These are phyloP conservation scores for Starmerella roubikii DNA, from an alignment of 805 yeast genomes.

Conservation along the genomic window DNA sequence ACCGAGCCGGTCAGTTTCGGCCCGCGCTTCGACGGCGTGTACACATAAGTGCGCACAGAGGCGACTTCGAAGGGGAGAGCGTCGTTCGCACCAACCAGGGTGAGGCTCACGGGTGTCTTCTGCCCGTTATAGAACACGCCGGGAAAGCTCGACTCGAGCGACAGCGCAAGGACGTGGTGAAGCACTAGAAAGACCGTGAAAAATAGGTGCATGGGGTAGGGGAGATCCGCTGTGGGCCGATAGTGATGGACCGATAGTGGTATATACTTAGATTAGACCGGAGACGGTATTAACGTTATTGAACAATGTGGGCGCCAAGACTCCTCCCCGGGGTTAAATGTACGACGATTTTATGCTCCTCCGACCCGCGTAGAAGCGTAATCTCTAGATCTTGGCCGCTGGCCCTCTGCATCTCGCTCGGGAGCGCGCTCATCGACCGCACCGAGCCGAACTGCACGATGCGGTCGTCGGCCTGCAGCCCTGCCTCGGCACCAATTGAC, in stretches of 20 bases:
- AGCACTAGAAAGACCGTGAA: background rate
- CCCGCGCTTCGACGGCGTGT: slow-evolving; percentile 13
- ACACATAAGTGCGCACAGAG: slow-evolving; percentile 12
- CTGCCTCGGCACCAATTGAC: slow-evolving; percentile 48
- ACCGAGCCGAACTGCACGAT: slow-evolving; percentile 42
- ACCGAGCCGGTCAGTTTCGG: slow-evolving; percentile 11
- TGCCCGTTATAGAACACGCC: slow-evolving; percentile 7
- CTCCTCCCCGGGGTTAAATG: slow-evolving; percentile 3
- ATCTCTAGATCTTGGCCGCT: background rate
- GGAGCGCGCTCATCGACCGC: slow-evolving; percentile 42
- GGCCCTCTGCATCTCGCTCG: slow-evolving; percentile 23
- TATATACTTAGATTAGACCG: no score
- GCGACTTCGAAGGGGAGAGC: slow-evolving; percentile 3
- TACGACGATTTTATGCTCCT: background rate
- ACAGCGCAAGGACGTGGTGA: background rate
- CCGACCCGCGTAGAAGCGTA: slow-evolving; percentile 2
- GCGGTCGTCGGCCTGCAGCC: slow-evolving; percentile 42
- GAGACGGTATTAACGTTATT: no score
- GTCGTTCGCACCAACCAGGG: slow-evolving; percentile 2
- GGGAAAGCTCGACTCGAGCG: background rate
- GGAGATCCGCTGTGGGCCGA: no score
- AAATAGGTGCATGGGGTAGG: background rate
- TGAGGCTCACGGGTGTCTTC: slow-evolving; percentile 1
- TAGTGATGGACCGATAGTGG: no score
- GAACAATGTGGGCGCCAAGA: slow-evolving; percentile 17